phyloP scores from a whole-genome alignment of 345 rosid genomes.

The Punica granatum region DNA sequence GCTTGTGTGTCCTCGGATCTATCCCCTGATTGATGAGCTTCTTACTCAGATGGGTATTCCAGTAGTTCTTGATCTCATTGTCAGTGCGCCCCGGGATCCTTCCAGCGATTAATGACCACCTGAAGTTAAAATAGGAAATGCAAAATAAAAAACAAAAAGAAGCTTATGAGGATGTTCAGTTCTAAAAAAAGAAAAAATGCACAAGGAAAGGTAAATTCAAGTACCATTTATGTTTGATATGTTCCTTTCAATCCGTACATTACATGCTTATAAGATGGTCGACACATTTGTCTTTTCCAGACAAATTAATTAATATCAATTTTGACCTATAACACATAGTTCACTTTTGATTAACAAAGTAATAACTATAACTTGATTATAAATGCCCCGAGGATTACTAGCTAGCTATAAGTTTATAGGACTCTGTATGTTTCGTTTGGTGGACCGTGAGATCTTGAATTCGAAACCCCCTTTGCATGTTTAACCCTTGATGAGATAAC shows the following conservation, averaged over 20 bases:
- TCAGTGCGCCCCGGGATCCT: constrained; percentile 88
- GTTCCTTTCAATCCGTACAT: neutral
- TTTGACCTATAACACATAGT: neutral
- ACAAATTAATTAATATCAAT: neutral
- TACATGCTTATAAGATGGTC: neutral
- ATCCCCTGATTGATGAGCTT: constrained; percentile 75
- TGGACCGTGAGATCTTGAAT: too few relatives aligned
- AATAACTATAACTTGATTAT: too few relatives aligned
- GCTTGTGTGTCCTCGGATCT: constrained; percentile 80
- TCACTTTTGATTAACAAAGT: neutral
- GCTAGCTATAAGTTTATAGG: too few relatives aligned
- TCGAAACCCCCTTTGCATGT: too few relatives aligned
- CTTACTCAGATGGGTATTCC: constrained; percentile 82
- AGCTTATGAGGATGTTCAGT: neutral
- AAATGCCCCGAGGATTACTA: too few relatives aligned
- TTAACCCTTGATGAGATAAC: too few relatives aligned
- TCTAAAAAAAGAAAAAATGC: neutral
- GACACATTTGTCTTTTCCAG: neutral
- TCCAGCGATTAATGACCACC: constrained; percentile 89
- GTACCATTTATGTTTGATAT: neutral
- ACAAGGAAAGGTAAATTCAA: neutral
- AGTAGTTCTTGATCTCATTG: constrained; percentile 85
- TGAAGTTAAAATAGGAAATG: constrained; percentile 1
- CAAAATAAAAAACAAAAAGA: neutral
- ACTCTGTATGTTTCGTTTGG: too few relatives aligned